These are phyloP conservation scores for Aspergillus baeticus DNA, from an alignment of 495 filamentous ascomycete species.

Conservation along the genomic window DNA sequence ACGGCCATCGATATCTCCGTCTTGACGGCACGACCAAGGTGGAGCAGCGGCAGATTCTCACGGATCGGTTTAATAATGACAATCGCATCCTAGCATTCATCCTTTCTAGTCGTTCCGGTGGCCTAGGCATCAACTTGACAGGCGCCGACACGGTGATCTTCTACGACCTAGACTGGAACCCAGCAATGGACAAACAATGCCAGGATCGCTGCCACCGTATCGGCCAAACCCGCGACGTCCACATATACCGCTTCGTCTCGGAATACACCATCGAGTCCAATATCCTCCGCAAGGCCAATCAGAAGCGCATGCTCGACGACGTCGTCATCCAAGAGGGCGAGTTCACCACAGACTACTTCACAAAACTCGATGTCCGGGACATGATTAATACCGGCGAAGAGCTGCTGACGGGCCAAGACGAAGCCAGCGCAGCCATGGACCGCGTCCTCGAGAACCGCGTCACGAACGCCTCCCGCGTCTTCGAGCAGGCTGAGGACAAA, in stretches of 20 bases:
- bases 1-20: constrained; percentile 93
- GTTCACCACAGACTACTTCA: constrained; percentile 98
- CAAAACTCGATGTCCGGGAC: constrained; percentile 68
- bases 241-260: constrained; percentile 95
- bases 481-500: constrained; percentile 86
- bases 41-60: constrained; percentile 91
- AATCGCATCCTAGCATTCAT: constrained; percentile 91
- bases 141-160: constrained; percentile 99
- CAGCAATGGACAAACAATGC: constrained; percentile 99
- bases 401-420: constrained; percentile 54
- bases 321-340: constrained; percentile 98
- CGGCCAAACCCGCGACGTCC: constrained; percentile 95
- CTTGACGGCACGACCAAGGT: constrained; percentile 94
- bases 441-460: constrained; percentile 66
- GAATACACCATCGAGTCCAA: constrained; percentile 99
- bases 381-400: constrained; percentile 61
- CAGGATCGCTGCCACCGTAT: constrained; percentile 98
- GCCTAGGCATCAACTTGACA: constrained; percentile 93
- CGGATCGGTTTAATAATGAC: constrained; percentile 96
- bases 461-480: constrained; percentile 56
- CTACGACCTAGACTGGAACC: constrained; percentile 99
- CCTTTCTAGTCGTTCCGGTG: constrained; percentile 89
- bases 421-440: constrained; percentile 81
- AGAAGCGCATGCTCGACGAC: constrained; percentile 97
- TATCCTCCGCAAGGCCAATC: constrained; percentile 91